Percentiles rank a stretch among this genome's conserved stretches.
Evolutionary conservation across 2,329 filamentous ascomycete genomes (phyloP).

Genomic region (Trichophyton mentagrophytes): DNA sequence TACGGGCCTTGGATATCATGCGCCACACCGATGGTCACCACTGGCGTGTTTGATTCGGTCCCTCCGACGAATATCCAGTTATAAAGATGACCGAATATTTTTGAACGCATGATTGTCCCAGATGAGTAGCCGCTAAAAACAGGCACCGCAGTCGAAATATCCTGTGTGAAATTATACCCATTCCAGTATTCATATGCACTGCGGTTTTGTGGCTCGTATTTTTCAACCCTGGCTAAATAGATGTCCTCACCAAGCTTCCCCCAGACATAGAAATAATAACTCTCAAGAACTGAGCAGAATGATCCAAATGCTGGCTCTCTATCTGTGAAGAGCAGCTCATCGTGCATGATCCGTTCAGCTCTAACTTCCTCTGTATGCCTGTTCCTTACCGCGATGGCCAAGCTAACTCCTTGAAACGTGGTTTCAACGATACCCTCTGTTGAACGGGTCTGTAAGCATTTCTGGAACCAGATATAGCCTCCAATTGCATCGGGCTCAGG

Average conservation of each 20-base stretch:
- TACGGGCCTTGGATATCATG: slow-evolving; percentile 8
- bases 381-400: slow-evolving; percentile 9
- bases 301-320: slow-evolving; percentile 12
- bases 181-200: slow-evolving; percentile 12
- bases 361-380: slow-evolving; percentile 4
- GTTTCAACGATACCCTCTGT: background rate
- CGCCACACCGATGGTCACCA: slow-evolving; percentile 9
- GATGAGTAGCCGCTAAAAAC: slow-evolving; percentile 9
- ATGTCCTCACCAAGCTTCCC: slow-evolving; percentile 8
- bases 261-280: slow-evolving; percentile 11
- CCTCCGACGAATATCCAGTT: slow-evolving; percentile 12
- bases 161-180: slow-evolving; percentile 8
- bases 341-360: slow-evolving; percentile 1
- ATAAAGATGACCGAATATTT: slow-evolving; percentile 11
- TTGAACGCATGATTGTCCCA: slow-evolving; percentile 9
- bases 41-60: background rate
- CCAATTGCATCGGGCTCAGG: slow-evolving; percentile 4
- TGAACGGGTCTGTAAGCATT: slow-evolving; percentile 1
- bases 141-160: slow-evolving; percentile 5
- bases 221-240: slow-evolving; percentile 11
- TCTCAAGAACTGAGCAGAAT: slow-evolving; percentile 10
- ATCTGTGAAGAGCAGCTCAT: slow-evolving; percentile 5
- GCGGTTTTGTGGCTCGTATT: slow-evolving; percentile 7
- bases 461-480: slow-evolving; percentile 12
- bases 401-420: slow-evolving; percentile 9